Percentiles rank a stretch among this genome's conserved stretches.
Evolutionary conservation across 768 basidiomycete genomes (phyloP).

Genomic region (Leccinum variicolor): DNA sequence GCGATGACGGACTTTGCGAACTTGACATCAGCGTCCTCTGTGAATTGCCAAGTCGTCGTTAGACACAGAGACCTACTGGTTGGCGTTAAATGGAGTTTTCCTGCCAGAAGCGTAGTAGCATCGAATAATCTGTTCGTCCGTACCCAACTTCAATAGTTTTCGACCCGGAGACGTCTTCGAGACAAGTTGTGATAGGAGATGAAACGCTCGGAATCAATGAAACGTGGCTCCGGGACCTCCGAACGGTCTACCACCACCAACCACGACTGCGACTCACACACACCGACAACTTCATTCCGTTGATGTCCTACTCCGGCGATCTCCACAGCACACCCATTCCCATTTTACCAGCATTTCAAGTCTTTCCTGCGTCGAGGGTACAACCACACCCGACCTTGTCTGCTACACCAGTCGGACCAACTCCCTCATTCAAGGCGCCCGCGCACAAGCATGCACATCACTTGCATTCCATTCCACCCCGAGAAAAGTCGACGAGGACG

Average conservation of each 20-base stretch:
- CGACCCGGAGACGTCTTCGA: too few relatives aligned
- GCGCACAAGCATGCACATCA: conserved; percentile 90
- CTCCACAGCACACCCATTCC: conserved; percentile 14
- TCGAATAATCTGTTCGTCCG: conserved; percentile 61
- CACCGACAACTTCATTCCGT: too few relatives aligned
- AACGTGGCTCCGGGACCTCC: neutral
- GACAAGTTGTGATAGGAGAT: too few relatives aligned
- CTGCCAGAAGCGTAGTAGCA: conserved; percentile 59
- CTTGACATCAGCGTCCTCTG: conserved; percentile 47
- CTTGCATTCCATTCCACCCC: conserved; percentile 79
- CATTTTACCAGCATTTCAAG: conserved; percentile 16
- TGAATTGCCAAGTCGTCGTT: conserved; percentile 52
- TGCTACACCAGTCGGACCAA: neutral
- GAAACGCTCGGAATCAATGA: neutral
- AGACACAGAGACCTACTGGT: conserved; percentile 44
- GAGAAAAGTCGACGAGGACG: conserved; percentile 86
- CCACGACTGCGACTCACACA: too few relatives aligned
- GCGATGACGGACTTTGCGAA: conserved; percentile 97
- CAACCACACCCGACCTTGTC: conserved; percentile 15
- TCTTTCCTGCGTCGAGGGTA: conserved; percentile 8
- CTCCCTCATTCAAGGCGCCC: conserved; percentile 55
- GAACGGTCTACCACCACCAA: neutral
- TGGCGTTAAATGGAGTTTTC: conserved; percentile 89
- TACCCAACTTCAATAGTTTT: conserved; percentile 74
- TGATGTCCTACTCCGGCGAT: conserved; percentile 25